Conservation (phyloP, 805 yeast genomes). For the Lachancea mirantina region DNA sequence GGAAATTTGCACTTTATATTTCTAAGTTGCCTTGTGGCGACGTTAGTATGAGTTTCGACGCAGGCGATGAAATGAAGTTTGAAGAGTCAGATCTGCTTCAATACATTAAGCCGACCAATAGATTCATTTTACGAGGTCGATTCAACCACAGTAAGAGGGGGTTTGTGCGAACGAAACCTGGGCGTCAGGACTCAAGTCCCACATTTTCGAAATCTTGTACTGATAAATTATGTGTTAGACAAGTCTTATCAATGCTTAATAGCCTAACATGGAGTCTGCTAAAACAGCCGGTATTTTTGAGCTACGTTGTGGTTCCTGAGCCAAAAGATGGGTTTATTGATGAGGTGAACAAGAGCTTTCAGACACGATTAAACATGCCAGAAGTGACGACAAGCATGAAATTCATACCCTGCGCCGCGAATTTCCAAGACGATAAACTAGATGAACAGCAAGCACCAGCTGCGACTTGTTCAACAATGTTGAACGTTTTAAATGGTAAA, state of each 20-base stretch:
- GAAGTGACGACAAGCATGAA: slow-evolving; percentile 3
- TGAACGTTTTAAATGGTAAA: slow-evolving; percentile 4
- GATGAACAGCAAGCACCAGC: slow-evolving; percentile 15
- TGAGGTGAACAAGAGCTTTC: slow-evolving; percentile 15
- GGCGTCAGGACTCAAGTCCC: slow-evolving; percentile 67
- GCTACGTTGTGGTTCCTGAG: slow-evolving; percentile 44
- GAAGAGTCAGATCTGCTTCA: slow-evolving; percentile 18
- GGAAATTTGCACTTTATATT: slow-evolving; percentile 51
- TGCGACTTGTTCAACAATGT: slow-evolving; percentile 14
- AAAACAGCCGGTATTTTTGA: slow-evolving; percentile 28
- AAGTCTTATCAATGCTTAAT: slow-evolving; percentile 48
- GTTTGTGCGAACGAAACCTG: slow-evolving; percentile 85
- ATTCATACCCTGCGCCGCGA: slow-evolving; percentile 10
- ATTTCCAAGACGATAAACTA: slow-evolving; percentile 17
- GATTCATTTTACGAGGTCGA: slow-evolving; percentile 51
- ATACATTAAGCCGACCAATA: slow-evolving; percentile 22
- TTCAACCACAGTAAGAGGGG: slow-evolving; percentile 51
- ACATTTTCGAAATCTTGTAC: slow-evolving; percentile 82
- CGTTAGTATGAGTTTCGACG: slow-evolving; percentile 50
- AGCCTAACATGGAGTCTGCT: slow-evolving; percentile 37
- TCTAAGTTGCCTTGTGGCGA: slow-evolving; percentile 92
- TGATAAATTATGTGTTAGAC: slow-evolving; percentile 69
- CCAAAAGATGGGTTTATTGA: not conserved
- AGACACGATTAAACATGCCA: slow-evolving; percentile 1
- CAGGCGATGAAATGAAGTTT: slow-evolving; percentile 10